Percentiles rank a stretch among this genome's conserved stretches.
phyloP scores from a whole-genome alignment of 2,329 filamentous ascomycete genomes.

The Penicillium sp. region DNA sequence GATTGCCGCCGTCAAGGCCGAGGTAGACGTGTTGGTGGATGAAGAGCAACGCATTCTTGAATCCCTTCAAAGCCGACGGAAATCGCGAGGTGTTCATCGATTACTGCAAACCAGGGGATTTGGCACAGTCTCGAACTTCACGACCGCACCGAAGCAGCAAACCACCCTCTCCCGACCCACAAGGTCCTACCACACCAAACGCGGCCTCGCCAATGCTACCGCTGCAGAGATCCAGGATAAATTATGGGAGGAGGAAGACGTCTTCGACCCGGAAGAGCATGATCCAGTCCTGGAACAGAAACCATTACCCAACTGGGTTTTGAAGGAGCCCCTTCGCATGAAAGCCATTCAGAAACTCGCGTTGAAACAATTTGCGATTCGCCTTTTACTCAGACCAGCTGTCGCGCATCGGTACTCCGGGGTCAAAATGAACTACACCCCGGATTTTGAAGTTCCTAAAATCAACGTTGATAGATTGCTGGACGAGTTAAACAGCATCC shows the following conservation, averaged over 20 bases:
- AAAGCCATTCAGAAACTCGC: slow-evolving; percentile 46
- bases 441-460: slow-evolving; percentile 33
- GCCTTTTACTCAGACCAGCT: slow-evolving; percentile 42
- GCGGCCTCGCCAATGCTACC: slow-evolving; percentile 7
- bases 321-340: slow-evolving; percentile 33
- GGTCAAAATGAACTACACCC: slow-evolving; percentile 35
- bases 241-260: slow-evolving; percentile 6
- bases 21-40: slow-evolving; percentile 43
- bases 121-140: slow-evolving; percentile 25
- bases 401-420: slow-evolving; percentile 45
- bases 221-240: slow-evolving; percentile 13
- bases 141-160: slow-evolving; percentile 13
- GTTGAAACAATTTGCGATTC: slow-evolving; percentile 44
- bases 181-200: slow-evolving; percentile 25
- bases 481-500: slow-evolving; percentile 37
- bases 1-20: slow-evolving; percentile 48
- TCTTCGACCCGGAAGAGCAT: slow-evolving; percentile 22
- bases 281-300: slow-evolving; percentile 24
- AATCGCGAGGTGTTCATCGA: slow-evolving; percentile 19
- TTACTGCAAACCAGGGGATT: slow-evolving; percentile 30
- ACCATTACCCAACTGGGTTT: slow-evolving; percentile 32
- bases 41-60: slow-evolving; percentile 44
- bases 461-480: slow-evolving; percentile 39
- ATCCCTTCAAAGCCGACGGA: slow-evolving; percentile 33
- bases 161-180: slow-evolving; percentile 15